A percentile compares a stretch with the other conserved stretches of the same genome.
These are phyloP conservation scores for Suhomyces panamericanus DNA, from an alignment of 1,139 yeast species.

Conservation along the genomic window DNA sequence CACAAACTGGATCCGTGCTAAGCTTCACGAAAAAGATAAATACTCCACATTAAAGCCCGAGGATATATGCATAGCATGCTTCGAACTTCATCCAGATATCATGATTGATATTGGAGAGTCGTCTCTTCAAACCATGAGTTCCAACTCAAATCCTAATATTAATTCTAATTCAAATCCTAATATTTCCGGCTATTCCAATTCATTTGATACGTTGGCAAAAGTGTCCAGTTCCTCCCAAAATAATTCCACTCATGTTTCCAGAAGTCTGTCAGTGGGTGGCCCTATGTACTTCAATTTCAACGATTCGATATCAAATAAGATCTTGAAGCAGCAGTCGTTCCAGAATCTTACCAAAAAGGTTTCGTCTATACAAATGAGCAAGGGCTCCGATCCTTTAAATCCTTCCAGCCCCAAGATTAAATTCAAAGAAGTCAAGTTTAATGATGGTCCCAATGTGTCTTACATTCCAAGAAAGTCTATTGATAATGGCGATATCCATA, in stretches of 20 bases:
- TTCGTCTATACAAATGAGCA: constrained; percentile 25
- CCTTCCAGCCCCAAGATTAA: constrained; percentile 15
- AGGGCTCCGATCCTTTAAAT: constrained; percentile 27
- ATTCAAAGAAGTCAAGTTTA: constrained; percentile 35
- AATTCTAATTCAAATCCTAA: too few relatives aligned
- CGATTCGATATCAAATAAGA: constrained; percentile 17
- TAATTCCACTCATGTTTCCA: constrained; percentile 18
- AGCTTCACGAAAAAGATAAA: background rate
- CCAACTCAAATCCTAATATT: background rate
- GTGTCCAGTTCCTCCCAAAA: background rate
- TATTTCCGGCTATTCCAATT: background rate
- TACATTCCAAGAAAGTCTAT: background rate
- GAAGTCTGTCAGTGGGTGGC: constrained; percentile 32
- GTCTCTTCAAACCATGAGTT: background rate
- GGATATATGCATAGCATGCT: constrained; percentile 37
- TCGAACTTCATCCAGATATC: constrained; percentile 30
- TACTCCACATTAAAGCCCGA: constrained; percentile 24
- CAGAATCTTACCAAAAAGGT: constrained; percentile 24
- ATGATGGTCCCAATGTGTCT: constrained; percentile 9
- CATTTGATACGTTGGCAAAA: constrained; percentile 3
- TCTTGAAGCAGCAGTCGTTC: constrained; percentile 14
- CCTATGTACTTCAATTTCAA: constrained; percentile 24
- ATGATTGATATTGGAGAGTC: constrained; percentile 9
- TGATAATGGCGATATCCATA: background rate
- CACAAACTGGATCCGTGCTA: constrained; percentile 26